Evolutionary conservation across 306 rosid genomes (phyloP), one percentile per base, ranked within the genome.

Genomic region (Castanea sativa): DNA sequence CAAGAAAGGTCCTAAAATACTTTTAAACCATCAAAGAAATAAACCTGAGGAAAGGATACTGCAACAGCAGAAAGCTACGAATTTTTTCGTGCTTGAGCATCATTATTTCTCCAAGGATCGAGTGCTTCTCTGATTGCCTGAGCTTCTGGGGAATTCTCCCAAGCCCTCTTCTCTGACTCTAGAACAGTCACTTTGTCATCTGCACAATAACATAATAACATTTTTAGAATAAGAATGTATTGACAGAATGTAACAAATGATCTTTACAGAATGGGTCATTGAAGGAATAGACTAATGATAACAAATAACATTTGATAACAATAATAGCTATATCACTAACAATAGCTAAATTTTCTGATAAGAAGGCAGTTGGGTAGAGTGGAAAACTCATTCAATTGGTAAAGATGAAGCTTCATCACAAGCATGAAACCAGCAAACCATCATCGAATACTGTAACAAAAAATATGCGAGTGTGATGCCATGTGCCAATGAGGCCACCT

Each of bases 101-200:
- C 84, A 5, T 10, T 77, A 18, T 82, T 78, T 80, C 82, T 82
- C 90, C 90, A 89, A 33, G 92, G 92, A 89, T 89, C 86, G 10
- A 89, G 85, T 52, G 90, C 87, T 38, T 92, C 92, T 86, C 89
- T 91, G 11, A 86, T 53, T 32, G 88, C 92, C 78, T 87, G 92
- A 78, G 97, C 94, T 65, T 91, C 97, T 0, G 94, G 90, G 5
- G 97, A 92, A 80, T 51, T 91, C 82, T 94, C 98, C 94, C 89
- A 87, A 15, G 93, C 89, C 45, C 87, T 86, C 79, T 89, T 94
- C 83, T 92, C 97, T 5, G 97, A 86, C 85, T 94, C 97, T 78
- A 94, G 73, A 80, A 88, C 94, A 43, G 97, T 91, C 84, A 94
- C 98, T 82, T 94, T 91, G 78, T 91, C 98, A 86, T 94, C 98